Percentiles rank a stretch among this genome's conserved stretches.
phyloP scores from a whole-genome alignment of 805 yeast species.

The Kazachstania kunashirensis region DNA sequence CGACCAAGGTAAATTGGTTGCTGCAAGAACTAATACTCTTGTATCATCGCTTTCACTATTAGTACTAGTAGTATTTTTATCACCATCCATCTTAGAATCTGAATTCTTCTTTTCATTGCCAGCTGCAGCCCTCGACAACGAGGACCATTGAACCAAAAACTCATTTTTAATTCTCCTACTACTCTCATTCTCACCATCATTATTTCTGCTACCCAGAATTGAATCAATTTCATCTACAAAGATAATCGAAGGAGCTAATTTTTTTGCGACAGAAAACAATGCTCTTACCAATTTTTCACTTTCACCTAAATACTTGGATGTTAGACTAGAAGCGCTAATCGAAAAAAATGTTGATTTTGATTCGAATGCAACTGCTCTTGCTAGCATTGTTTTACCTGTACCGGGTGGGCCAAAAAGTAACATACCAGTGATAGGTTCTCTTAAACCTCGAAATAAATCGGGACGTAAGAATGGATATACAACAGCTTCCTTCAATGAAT shows the following conservation, averaged over 20 bases:
- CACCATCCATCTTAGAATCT: slow-evolving; percentile 5
- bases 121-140: slow-evolving; percentile 78
- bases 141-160: slow-evolving; percentile 91
- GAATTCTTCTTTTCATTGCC: slow-evolving; percentile 40
- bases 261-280: slow-evolving; percentile 72
- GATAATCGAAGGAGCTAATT: slow-evolving; percentile 83
- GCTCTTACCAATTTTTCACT: slow-evolving; percentile 90
- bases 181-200: slow-evolving; percentile 62
- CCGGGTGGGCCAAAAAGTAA: slow-evolving; percentile 95
- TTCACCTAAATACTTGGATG: slow-evolving; percentile 85
- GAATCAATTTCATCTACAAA: slow-evolving; percentile 96
- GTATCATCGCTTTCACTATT: slow-evolving; percentile 29
- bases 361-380: slow-evolving; percentile 93
- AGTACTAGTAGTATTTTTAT: background rate
- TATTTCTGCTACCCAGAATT: slow-evolving; percentile 61
- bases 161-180: slow-evolving; percentile 86
- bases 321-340: slow-evolving; percentile 80
- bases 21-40: slow-evolving; percentile 83
- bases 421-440: slow-evolving; percentile 97
- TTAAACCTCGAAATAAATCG: slow-evolving; percentile 76
- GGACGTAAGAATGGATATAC: slow-evolving; percentile 94
- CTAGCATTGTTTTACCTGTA: slow-evolving; percentile 97
- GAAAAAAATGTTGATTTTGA: slow-evolving; percentile 87
- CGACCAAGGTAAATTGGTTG: slow-evolving; percentile 94
- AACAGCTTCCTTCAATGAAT: slow-evolving; percentile 84